Evolutionary conservation across 257 asterid genomes (phyloP), one percentile per base, ranked within the genome.

Genomic region (Solanum peruvianum): DNA sequence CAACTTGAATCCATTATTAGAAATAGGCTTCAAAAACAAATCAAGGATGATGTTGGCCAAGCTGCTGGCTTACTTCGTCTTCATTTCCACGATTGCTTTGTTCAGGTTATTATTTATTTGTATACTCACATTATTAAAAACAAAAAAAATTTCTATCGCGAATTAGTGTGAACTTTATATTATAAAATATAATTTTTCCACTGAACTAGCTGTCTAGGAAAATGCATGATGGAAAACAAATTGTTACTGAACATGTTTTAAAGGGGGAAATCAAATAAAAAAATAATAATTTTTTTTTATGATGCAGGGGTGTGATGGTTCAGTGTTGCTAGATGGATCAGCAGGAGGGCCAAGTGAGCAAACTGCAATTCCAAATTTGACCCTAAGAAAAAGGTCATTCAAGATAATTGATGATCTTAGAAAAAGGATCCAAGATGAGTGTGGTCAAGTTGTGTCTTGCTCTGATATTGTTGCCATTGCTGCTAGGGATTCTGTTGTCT

Each of bases 31-130:
- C 18, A 42, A 82, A 86, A 60, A 20, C 95, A 87, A 47, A 91
- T 95, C 85, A 25, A 91, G 10, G 76, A 89, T 11, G 95, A 94
- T 47, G 90, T 94, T 20, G 93, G 91, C 80, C 95, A 91, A 88
- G 98, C 97, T 80, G 98, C 97, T 13, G 98, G 97, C 21, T 88
- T 95, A 89, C 98, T 95, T 87, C 94, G 96, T 0, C 95, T 95
- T 89, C 95, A 93, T 88, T 94, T 93, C 87, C 97, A 94, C 16
- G 97, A 94, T 82, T 94, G 97, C 93, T 93, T 92, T 62, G 97
- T 91, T 15, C 97, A 91, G 93, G 95, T 88, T 69, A 9, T 9
- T 16, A 31, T 2, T 29, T 27, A 6, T 18, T 56, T 56, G 4
- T 56, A 10, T 18, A 7, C 10, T 16, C 11, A 56, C 0, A 7